Conservation (phyloP, 2,329 filamentous ascomycete genomes). For the Hymenoscyphus fructigenus region DNA sequence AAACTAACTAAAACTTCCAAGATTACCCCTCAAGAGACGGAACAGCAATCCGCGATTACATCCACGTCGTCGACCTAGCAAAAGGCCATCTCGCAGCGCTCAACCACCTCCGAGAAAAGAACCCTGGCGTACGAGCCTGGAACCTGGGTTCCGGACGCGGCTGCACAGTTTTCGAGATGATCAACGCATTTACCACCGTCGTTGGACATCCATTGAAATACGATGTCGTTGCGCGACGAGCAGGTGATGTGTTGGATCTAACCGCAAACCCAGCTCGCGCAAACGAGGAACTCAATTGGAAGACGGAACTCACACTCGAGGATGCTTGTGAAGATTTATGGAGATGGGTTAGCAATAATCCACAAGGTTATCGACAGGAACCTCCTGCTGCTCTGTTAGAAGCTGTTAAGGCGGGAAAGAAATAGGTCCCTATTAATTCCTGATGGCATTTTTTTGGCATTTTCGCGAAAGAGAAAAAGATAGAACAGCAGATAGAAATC, state of each 20-base stretch:
- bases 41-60: slow-evolving; percentile 96
- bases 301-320: slow-evolving; percentile 85
- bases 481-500: neutral
- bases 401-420: slow-evolving; percentile 46
- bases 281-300: slow-evolving; percentile 88
- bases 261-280: slow-evolving; percentile 88
- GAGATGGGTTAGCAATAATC: slow-evolving; percentile 97
- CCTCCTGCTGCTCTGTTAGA: slow-evolving; percentile 82
- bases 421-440: neutral
- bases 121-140: slow-evolving; percentile 92
- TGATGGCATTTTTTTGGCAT: neutral
- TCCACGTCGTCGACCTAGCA: slow-evolving; percentile 90
- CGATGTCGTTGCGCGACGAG: slow-evolving; percentile 77
- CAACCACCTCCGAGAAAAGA: slow-evolving; percentile 79
- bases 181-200: slow-evolving; percentile 86
- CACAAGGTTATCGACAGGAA: slow-evolving; percentile 87
- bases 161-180: slow-evolving; percentile 95
- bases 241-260: slow-evolving; percentile 90
- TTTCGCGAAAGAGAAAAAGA: neutral
- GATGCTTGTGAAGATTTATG: slow-evolving; percentile 92
- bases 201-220: slow-evolving; percentile 86
- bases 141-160: slow-evolving; percentile 94
- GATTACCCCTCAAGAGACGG: slow-evolving; percentile 91
- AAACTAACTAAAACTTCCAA: slow-evolving; percentile 39
- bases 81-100: slow-evolving; percentile 84